Percentiles rank a stretch among this genome's conserved stretches.
phyloP scores from a whole-genome alignment of 495 filamentous ascomycete genomes.

The Aspergillus asperescens region DNA sequence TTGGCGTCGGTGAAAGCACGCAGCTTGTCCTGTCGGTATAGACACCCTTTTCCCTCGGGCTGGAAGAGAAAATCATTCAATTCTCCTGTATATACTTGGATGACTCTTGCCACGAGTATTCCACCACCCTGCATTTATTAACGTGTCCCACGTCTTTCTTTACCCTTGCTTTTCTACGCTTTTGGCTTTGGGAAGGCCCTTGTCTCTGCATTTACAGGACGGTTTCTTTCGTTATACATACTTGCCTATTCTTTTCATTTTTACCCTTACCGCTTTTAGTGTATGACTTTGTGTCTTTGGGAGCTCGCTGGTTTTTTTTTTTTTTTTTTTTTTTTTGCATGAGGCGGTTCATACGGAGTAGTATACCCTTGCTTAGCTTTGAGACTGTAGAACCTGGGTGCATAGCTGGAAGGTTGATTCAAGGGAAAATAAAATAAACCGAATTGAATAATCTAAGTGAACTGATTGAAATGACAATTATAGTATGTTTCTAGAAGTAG shows the following conservation, averaged over 20 bases:
- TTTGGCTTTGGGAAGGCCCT: conserved; percentile 11
- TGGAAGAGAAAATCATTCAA: neutral
- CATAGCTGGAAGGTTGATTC: conserved; percentile 7
- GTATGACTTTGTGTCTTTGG: conserved; percentile 15
- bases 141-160: conserved; percentile 19
- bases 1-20: conserved; percentile 51
- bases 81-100: conserved; percentile 38
- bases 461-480: neutral
- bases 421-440: neutral
- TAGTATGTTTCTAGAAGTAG: too few species aligned
- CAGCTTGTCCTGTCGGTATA: conserved; percentile 83
- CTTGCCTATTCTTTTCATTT: conserved; percentile 21
- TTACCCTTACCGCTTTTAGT: conserved; percentile 20
- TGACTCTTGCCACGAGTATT: conserved; percentile 16
- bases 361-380: conserved; percentile 38
- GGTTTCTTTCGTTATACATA: conserved; percentile 22
- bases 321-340: conserved; percentile 41
- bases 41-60: conserved; percentile 12
- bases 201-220: conserved; percentile 29
- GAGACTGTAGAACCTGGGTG: conserved; percentile 24
- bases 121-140: conserved; percentile 16
- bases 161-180: neutral
- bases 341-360: conserved; percentile 27
- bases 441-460: conserved; percentile 6
- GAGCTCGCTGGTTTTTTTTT: conserved; percentile 16